Evolutionary conservation across 1,284 basidiomycete genomes (phyloP).

Genomic region (Microbotryum silenes-acaulis): DNA sequence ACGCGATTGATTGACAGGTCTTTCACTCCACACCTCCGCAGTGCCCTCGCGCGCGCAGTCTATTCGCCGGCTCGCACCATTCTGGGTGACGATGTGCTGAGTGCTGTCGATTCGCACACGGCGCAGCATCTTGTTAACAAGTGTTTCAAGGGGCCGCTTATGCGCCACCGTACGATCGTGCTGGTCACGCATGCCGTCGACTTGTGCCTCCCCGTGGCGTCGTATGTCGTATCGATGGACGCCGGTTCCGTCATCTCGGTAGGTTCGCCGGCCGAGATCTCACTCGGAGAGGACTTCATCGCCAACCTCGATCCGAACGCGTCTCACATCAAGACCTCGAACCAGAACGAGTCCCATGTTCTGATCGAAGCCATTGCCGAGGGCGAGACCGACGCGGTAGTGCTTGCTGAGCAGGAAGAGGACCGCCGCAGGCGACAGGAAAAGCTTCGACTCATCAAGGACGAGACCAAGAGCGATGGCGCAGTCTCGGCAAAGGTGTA

Average conservation of each 20-base stretch:
- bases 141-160: constrained; percentile 53
- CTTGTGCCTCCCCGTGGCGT: constrained; percentile 46
- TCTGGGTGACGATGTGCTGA: constrained; percentile 44
- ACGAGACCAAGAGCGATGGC: constrained; percentile 29
- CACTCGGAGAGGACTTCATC: neutral
- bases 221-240: constrained; percentile 41
- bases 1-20: too few relatives aligned
- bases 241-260: constrained; percentile 38
- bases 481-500: constrained; percentile 4
- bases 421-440: constrained; percentile 15
- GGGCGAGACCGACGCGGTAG: constrained; percentile 8
- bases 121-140: constrained; percentile 27
- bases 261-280: constrained; percentile 34
- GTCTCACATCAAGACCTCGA: neutral
- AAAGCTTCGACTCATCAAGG: constrained; percentile 30
- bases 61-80: constrained; percentile 42
- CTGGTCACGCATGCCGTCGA: constrained; percentile 79
- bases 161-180: constrained; percentile 61
- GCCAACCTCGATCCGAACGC: neutral
- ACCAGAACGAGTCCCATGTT: constrained; percentile 4
- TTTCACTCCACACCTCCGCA: neutral
- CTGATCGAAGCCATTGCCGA: constrained; percentile 26
- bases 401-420: constrained; percentile 9
- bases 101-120: constrained; percentile 44
- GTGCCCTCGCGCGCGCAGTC: constrained; percentile 39